Conservation (phyloP, 495 filamentous ascomycete species). For the Trichoderma reesei region DNA sequence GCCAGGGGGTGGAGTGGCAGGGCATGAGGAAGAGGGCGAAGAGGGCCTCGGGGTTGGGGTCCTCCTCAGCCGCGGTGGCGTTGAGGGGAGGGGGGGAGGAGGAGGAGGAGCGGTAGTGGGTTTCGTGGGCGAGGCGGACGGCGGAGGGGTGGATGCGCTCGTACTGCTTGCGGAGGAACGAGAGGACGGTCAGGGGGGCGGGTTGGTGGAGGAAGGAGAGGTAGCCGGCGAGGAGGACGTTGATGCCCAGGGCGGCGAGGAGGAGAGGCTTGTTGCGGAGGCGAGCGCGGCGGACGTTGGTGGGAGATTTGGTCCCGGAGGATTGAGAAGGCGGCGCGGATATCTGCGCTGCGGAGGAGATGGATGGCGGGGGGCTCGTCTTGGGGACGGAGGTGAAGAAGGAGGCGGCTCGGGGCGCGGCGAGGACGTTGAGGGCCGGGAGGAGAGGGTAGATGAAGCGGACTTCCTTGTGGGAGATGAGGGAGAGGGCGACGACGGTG, state of each 20-base stretch:
- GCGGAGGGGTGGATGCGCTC: slow-evolving; percentile 29
- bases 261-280: slow-evolving; percentile 46
- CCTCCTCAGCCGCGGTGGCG: slow-evolving; percentile 12
- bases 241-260: slow-evolving; percentile 49
- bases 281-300: slow-evolving; percentile 13
- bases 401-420: slow-evolving; percentile 52
- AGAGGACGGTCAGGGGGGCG: slow-evolving; percentile 60
- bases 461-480: slow-evolving; percentile 93
- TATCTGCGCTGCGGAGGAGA: background rate
- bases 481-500: slow-evolving; percentile 55
- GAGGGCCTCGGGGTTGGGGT: slow-evolving; percentile 30
- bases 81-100: too few relatives aligned
- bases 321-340: background rate
- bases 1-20: slow-evolving; percentile 97
- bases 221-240: slow-evolving; percentile 64
- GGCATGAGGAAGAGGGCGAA: slow-evolving; percentile 91
- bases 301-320: slow-evolving; percentile 13
- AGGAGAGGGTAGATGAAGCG: slow-evolving; percentile 94
- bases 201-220: slow-evolving; percentile 67
- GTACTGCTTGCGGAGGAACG: slow-evolving; percentile 65
- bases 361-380: slow-evolving; percentile 17
- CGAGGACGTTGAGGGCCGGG: slow-evolving; percentile 72
- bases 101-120: slow-evolving; percentile 23
- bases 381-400: slow-evolving; percentile 46
- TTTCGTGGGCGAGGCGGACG: background rate